Evolutionary conservation across 2,329 filamentous ascomycete species (phyloP).

Genomic region (Drechslerella coelobrocha): DNA sequence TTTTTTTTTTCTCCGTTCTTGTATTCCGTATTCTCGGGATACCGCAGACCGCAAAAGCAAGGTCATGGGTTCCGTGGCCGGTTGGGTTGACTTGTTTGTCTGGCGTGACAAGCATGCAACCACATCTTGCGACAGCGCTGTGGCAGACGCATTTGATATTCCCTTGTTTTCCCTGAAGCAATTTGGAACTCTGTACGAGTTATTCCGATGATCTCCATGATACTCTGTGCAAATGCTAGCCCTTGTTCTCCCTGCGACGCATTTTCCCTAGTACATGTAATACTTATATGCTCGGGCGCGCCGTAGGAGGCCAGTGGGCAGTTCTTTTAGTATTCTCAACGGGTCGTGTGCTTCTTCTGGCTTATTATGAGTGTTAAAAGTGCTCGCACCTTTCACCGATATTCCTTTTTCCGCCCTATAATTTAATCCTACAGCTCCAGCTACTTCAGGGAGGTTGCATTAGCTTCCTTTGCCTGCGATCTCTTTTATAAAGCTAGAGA

Average conservation of each 20-base stretch:
- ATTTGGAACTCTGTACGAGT: slow-evolving; percentile 31
- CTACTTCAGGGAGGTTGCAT: slow-evolving; percentile 1
- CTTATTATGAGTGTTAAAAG: not conserved
- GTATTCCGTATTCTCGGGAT: slow-evolving; percentile 32
- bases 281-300: slow-evolving; percentile 18
- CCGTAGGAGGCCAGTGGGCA: slow-evolving; percentile 26
- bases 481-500: slow-evolving; percentile 40
- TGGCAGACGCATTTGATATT: slow-evolving; percentile 23
- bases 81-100: slow-evolving; percentile 29
- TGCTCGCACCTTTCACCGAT: not conserved
- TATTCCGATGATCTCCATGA: slow-evolving; percentile 39
- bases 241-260: slow-evolving; percentile 48
- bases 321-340: slow-evolving; percentile 1
- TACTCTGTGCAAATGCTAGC: slow-evolving; percentile 9
- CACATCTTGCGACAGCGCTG: slow-evolving; percentile 6
- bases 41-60: slow-evolving; percentile 30
- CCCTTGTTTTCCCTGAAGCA: slow-evolving; percentile 11
- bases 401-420: slow-evolving; percentile 46
- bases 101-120: slow-evolving; percentile 51
- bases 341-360: slow-evolving; percentile 37
- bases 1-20: slow-evolving; percentile 28
- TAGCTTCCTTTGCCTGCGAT: slow-evolving; percentile 28
- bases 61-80: slow-evolving; percentile 47
- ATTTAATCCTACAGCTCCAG: slow-evolving; percentile 24
- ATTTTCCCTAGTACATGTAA: slow-evolving; percentile 29